Conservation (phyloP, 768 basidiomycete species). For the Russula foetens region DNA sequence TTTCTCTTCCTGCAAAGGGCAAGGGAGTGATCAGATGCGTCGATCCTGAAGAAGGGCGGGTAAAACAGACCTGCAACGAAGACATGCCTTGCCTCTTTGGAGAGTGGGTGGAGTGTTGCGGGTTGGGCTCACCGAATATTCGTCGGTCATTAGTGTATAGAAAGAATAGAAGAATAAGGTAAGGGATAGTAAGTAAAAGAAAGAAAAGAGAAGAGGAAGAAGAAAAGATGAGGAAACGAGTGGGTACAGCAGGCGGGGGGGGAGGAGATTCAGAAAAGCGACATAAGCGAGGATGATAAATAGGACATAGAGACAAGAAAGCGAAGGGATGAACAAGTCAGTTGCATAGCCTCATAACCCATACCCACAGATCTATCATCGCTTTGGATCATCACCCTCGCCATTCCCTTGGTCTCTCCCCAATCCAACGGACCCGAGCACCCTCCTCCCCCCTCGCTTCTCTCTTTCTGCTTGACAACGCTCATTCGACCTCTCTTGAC, state of each 20-base stretch:
- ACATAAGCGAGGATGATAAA: slow-evolving; percentile 20
- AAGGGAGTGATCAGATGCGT: slow-evolving; percentile 1
- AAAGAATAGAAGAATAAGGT: slow-evolving; percentile 16
- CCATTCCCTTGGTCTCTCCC: neutral
- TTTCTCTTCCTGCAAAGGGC: slow-evolving; percentile 17
- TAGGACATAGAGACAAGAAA: slow-evolving; percentile 15
- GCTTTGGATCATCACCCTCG: slow-evolving; percentile 11
- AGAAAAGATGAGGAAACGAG: slow-evolving; percentile 4
- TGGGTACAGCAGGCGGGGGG: slow-evolving; percentile 3
- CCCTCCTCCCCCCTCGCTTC: no score
- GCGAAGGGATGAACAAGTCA: neutral
- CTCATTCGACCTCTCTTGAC: no score
- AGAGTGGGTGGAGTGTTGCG: slow-evolving; percentile 17
- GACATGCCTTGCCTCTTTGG: slow-evolving; percentile 22
- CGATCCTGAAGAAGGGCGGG: neutral
- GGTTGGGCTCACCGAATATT: slow-evolving; percentile 11
- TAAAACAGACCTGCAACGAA: slow-evolving; percentile 19
- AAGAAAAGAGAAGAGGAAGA: neutral
- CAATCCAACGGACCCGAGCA: neutral
- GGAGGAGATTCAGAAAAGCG: slow-evolving; percentile 11
- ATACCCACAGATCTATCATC: neutral
- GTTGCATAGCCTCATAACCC: slow-evolving; percentile 8
- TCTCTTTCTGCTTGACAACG: neutral
- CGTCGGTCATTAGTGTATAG: slow-evolving; percentile 19
- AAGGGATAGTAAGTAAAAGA: slow-evolving; percentile 11